phyloP scores from a whole-genome alignment of 192 early-diverging fungal genomes.

The Backusella parvicylindrica region DNA sequence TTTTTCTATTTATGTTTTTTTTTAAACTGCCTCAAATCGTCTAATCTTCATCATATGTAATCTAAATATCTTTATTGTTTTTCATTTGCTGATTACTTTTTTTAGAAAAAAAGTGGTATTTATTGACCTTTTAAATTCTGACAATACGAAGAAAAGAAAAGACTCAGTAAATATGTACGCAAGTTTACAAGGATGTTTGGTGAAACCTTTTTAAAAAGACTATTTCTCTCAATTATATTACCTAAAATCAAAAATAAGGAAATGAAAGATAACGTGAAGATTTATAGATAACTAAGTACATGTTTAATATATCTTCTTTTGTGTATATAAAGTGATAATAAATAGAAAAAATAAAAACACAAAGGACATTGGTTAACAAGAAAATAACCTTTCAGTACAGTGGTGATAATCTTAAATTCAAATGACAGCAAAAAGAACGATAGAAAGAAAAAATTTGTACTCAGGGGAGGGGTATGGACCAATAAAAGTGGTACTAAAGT shows the following conservation, averaged over 20 bases:
- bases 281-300: not conserved
- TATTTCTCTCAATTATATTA: not conserved
- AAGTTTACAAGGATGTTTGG: not conserved
- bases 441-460: not conserved
- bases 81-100: too few relatives aligned
- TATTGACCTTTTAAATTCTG: not conserved
- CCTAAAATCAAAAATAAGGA: too few relatives aligned
- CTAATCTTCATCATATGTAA: too few relatives aligned
- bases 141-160: too few relatives aligned
- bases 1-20: too few relatives aligned
- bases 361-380: not conserved
- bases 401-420: not conserved
- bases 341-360: not conserved
- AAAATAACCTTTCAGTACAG: not conserved
- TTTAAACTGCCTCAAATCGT: too few relatives aligned
- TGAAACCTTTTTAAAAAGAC: not conserved
- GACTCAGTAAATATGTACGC: too few relatives aligned
- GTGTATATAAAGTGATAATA: not conserved
- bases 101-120: not conserved
- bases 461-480: not conserved
- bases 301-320: not conserved
- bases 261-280: too few relatives aligned
- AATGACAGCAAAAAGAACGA: not conserved
- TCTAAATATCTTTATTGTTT: too few relatives aligned
- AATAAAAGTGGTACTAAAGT: not conserved